Conservation (phyloP, 805 yeast genomes). For the Kodamaea neixiangensis region DNA sequence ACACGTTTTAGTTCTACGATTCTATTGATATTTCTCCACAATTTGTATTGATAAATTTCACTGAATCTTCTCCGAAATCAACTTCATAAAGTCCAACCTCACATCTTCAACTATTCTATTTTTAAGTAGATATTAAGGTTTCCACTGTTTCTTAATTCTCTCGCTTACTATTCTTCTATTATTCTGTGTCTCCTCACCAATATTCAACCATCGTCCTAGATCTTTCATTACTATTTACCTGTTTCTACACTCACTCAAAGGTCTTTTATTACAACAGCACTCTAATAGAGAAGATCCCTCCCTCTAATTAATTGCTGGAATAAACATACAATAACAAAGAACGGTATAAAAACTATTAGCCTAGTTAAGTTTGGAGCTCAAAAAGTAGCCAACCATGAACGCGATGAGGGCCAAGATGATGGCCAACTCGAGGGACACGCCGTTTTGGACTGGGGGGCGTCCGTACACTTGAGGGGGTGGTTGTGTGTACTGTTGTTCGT, state of each 20-base stretch:
- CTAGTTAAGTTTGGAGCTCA: slow-evolving; percentile 11
- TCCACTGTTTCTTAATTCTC: too few species aligned
- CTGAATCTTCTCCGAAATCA: too few species aligned
- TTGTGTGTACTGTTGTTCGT: slow-evolving; percentile 11
- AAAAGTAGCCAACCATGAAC: slow-evolving; percentile 59
- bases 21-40: too few species aligned
- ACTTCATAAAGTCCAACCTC: too few species aligned
- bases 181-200: too few species aligned
- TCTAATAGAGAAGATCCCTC: neutral
- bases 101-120: too few species aligned
- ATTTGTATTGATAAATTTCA: too few species aligned
- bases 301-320: slow-evolving; percentile 1
- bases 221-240: neutral
- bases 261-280: slow-evolving; percentile 2
- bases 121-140: too few species aligned
- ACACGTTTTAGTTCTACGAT: too few species aligned
- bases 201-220: neutral
- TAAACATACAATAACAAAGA: neutral
- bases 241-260: neutral
- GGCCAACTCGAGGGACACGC: slow-evolving; percentile 58
- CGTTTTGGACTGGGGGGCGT: slow-evolving; percentile 33
- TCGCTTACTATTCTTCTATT: too few species aligned
- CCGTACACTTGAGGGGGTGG: slow-evolving; percentile 8
- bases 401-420: slow-evolving; percentile 45
- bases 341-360: neutral